These are phyloP conservation scores for Ceratobasidium papillatum DNA, from an alignment of 1,284 basidiomycete species.

Conservation along the genomic window DNA sequence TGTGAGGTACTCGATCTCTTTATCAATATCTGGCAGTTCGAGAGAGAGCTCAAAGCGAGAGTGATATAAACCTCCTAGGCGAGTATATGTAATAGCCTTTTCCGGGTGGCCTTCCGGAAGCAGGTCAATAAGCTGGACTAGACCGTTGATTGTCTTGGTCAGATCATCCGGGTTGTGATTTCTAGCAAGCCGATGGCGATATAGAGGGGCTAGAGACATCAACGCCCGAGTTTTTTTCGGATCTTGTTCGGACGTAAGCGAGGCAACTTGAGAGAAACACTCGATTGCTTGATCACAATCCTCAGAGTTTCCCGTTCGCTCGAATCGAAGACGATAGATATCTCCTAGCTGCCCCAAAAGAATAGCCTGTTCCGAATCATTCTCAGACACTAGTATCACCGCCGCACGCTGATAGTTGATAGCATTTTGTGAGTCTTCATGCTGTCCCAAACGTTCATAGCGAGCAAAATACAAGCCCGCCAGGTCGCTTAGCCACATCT, in stretches of 20 bases:
- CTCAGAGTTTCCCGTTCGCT: neutral
- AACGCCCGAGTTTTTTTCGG: neutral
- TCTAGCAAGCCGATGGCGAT: neutral
- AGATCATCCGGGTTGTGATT: neutral
- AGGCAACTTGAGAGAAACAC: neutral
- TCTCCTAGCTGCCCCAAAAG: conserved; percentile 18
- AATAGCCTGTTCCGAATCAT: neutral
- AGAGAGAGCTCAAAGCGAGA: neutral
- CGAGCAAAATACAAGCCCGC: neutral
- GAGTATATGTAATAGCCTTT: neutral
- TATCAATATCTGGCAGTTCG: conserved; percentile 4
- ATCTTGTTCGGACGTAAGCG: neutral
- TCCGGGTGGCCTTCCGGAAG: neutral
- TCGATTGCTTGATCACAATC: conserved; percentile 20
- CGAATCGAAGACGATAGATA: neutral
- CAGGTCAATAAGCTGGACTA: neutral
- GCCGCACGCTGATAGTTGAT: neutral
- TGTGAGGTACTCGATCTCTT: conserved; percentile 8
- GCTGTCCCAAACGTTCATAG: neutral
- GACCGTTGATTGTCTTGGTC: neutral
- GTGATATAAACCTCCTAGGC: neutral
- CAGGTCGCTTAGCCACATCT: neutral
- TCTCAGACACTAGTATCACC: neutral
- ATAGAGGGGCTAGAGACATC: neutral
- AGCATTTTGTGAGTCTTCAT: neutral